Conservation (phyloP, 371 early-diverging fungal genomes). For the Syncephalis plumigaleata region DNA sequence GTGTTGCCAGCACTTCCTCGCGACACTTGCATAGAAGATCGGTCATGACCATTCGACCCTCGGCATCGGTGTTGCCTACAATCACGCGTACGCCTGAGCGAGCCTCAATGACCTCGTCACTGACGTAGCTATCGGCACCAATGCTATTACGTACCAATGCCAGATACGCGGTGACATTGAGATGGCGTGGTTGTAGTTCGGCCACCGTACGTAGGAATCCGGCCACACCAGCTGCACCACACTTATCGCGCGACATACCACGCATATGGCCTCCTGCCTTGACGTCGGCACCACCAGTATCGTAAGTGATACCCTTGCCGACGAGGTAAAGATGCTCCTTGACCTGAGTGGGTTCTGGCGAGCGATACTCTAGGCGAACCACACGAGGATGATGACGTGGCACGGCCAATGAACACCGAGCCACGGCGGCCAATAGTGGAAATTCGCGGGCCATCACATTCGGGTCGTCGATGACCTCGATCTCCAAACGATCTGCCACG, state of each 20-base stretch:
- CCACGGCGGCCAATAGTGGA: conserved; percentile 68
- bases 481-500: conserved; percentile 25
- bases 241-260: conserved; percentile 83
- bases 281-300: conserved; percentile 80
- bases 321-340: conserved; percentile 75
- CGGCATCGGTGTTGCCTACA: conserved; percentile 80
- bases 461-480: conserved; percentile 44
- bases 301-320: conserved; percentile 84
- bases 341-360: conserved; percentile 51
- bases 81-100: conserved; percentile 69
- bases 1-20: conserved; percentile 42
- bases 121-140: conserved; percentile 62
- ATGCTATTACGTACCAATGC: conserved; percentile 69
- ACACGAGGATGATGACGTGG: conserved; percentile 59
- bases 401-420: conserved; percentile 58
- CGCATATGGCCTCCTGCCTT: conserved; percentile 74
- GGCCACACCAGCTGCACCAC: conserved; percentile 75
- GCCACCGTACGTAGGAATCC: conserved; percentile 61
- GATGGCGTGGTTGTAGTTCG: conserved; percentile 33
- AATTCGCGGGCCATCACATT: conserved; percentile 54
- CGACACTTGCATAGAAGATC: conserved; percentile 63
- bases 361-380: conserved; percentile 58
- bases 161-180: conserved; percentile 53
- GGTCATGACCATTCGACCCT: conserved; percentile 83
- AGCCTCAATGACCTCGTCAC: conserved; percentile 64